Conservation (phyloP, 306 rosid genomes). For the Fragaria iinumae region DNA sequence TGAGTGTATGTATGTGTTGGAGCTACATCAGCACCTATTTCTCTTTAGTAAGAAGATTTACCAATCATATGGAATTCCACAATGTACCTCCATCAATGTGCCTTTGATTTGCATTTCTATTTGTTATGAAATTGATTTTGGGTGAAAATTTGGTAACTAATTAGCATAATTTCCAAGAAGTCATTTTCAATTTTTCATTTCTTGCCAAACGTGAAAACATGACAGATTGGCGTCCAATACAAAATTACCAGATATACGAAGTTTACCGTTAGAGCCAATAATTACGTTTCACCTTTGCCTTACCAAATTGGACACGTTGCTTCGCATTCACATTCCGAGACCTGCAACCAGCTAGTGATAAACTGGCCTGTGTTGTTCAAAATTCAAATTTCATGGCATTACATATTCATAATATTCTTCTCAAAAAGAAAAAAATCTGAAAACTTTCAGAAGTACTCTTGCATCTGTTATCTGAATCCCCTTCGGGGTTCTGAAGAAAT, state of each 20-base stretch:
- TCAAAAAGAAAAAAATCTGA: background rate
- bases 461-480: conserved; percentile 15
- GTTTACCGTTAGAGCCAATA: background rate
- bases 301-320: background rate
- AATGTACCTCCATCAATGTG: background rate
- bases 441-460: conserved; percentile 2
- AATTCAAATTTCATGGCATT: conserved; percentile 3
- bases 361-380: conserved; percentile 4
- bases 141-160: background rate
- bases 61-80: background rate
- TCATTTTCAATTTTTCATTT: background rate
- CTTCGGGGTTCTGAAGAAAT: conserved; percentile 11
- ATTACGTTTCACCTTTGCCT: background rate
- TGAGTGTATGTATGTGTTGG: background rate
- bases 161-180: background rate
- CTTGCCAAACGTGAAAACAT: conserved; percentile 1
- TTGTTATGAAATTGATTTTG: background rate
- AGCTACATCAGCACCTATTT: background rate
- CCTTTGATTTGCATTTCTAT: background rate
- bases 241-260: background rate
- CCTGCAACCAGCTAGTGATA: background rate
- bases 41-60: background rate
- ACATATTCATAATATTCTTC: background rate
- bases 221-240: background rate
- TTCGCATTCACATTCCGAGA: background rate